Conservation (phyloP, 306 rosid genomes). For the Dryas alaskensis region DNA sequence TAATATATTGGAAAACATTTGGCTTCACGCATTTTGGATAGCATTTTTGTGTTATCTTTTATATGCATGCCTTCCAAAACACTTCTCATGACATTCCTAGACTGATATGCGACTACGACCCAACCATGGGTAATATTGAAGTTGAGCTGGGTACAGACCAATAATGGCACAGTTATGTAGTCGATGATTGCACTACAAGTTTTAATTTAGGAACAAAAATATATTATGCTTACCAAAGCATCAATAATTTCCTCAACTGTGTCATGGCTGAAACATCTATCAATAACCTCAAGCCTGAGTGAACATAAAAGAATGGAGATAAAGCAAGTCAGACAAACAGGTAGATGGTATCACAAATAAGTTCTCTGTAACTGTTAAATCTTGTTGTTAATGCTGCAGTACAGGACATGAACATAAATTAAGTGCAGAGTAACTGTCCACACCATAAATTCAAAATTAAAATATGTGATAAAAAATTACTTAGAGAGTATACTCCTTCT, state of each 20-base stretch:
- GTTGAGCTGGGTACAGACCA: not conserved
- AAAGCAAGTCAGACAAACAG: slow-evolving; percentile 15
- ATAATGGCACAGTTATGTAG: not conserved
- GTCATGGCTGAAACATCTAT: slow-evolving; percentile 78
- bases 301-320: slow-evolving; percentile 18
- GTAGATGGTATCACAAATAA: not conserved
- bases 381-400: not conserved
- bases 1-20: not conserved
- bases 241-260: slow-evolving; percentile 84
- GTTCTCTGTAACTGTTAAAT: not conserved
- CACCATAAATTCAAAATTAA: not conserved
- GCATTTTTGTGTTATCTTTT: not conserved
- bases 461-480: slow-evolving; percentile 47
- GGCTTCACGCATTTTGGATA: not conserved
- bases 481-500: slow-evolving; percentile 59
- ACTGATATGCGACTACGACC: not conserved
- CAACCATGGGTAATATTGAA: not conserved
- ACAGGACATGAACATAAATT: not conserved
- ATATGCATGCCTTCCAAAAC: not conserved
- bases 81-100: not conserved
- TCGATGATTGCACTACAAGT: not conserved
- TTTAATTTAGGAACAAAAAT: not conserved
- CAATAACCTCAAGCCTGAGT: slow-evolving; percentile 66
- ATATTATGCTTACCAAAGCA: slow-evolving; percentile 70
- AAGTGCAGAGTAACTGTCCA: not conserved